phyloP scores from a whole-genome alignment of 345 rosid genomes.

The Geranium rotundifolium region DNA sequence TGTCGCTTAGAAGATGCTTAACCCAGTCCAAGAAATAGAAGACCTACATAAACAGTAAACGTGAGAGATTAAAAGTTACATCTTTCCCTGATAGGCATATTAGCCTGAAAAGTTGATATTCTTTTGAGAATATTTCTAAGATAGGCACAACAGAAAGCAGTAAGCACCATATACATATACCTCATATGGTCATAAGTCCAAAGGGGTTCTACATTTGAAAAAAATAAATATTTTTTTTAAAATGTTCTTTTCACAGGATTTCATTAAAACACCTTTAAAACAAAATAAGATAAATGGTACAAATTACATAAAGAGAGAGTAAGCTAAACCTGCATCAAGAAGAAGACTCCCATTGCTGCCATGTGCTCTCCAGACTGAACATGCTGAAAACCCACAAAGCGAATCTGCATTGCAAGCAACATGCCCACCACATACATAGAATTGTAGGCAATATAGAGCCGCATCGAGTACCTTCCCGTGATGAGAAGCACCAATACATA shows the following conservation, averaged over 20 bases:
- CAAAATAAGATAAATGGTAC: not conserved
- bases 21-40: slow-evolving; percentile 96
- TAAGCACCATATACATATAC: not conserved
- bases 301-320: not conserved
- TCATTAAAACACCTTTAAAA: no score
- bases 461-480: slow-evolving; percentile 90
- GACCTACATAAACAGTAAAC: slow-evolving; percentile 34
- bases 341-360: slow-evolving; percentile 98
- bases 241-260: no score
- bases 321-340: slow-evolving; percentile 72
- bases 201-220: no score
- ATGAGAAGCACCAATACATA: slow-evolving; percentile 85
- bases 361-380: slow-evolving; percentile 99
- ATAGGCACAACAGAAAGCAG: not conserved
- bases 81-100: not conserved
- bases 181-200: not conserved
- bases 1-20: slow-evolving; percentile 66
- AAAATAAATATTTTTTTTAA: no score
- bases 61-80: not conserved
- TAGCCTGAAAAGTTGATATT: not conserved
- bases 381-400: slow-evolving; percentile 97
- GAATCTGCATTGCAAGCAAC: slow-evolving; percentile 97
- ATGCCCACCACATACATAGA: slow-evolving; percentile 86
- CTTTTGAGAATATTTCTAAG: not conserved
- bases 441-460: slow-evolving; percentile 83